These are phyloP conservation scores for Wallacemonas collosoma DNA, from an alignment of 208 protist species.

Conservation along the genomic window DNA sequence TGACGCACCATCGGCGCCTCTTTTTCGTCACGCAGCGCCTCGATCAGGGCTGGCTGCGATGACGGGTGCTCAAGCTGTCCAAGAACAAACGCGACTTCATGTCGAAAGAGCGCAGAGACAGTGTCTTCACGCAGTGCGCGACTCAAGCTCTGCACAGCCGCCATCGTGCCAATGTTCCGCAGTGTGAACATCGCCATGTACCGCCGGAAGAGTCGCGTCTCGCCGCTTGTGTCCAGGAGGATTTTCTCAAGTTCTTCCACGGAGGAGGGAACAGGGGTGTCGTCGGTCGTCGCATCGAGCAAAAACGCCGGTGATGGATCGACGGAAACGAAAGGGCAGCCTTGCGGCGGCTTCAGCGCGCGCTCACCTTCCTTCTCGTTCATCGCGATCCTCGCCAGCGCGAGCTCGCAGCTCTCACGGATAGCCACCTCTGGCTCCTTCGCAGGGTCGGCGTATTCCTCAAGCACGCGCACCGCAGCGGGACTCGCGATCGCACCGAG, in stretches of 20 bases:
- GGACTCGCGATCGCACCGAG: conserved; percentile 86
- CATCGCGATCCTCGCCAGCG: conserved; percentile 74
- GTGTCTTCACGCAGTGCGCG: conserved; percentile 88
- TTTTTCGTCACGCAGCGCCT: conserved; percentile 66
- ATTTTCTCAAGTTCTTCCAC: conserved; percentile 65
- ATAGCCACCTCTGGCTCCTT: conserved; percentile 75
- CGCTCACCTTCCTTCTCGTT: conserved; percentile 52
- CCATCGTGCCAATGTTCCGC: conserved; percentile 82
- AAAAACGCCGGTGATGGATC: conserved; percentile 92
- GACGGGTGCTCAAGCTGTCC: conserved; percentile 94
- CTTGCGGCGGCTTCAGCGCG: conserved; percentile 47
- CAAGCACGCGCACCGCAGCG: conserved; percentile 44
- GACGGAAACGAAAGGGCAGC: conserved; percentile 85
- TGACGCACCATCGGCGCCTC: conserved; percentile 98
- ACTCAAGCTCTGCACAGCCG: conserved; percentile 76
- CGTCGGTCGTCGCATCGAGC: neutral
- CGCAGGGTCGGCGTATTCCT: conserved; percentile 44
- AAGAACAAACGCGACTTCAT: conserved; percentile 98
- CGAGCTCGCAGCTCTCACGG: conserved; percentile 95
- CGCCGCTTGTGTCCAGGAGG: conserved; percentile 67
- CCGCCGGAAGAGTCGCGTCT: conserved; percentile 86
- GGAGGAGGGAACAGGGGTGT: conserved; percentile 29
- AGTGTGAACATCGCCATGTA: conserved; percentile 98
- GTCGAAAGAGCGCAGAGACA: conserved; percentile 93
- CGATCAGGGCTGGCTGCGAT: conserved; percentile 68